Evolutionary conservation across 257 asterid species (phyloP), one percentile per base, ranked within the genome.

Genomic region (Solanum chilense): DNA sequence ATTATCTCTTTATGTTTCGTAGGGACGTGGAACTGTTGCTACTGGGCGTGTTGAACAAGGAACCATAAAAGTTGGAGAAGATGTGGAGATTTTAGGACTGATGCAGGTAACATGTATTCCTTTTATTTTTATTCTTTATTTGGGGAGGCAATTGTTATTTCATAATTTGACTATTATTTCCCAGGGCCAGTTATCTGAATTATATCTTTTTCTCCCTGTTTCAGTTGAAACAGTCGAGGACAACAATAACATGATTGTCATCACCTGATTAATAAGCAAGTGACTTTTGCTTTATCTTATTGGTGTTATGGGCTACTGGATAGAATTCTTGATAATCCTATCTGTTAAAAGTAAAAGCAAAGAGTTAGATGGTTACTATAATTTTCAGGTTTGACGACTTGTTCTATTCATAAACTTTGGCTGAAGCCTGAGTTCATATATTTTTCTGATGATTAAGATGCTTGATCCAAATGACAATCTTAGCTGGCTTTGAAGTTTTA

Each of bases 1-100:
- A 9, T 80, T 80, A 49, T 31, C 7, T 81, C 45, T 81, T 49
- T 29, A 81, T 81, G 68, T 29, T 85, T 73, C 39, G n/a, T 86
- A 97, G 99, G 99, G 99, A 60, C 99, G 99, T 91, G 99, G 99
- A 89, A 97, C 99, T 83, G 99, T 97, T 91, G 99, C 99, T 69
- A 97, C 99, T 29, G 99, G 99, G 87, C 98, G 99, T 85, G 93
- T 97, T 74, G 99, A 97, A 88, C 99, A 97, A 91, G 99, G 99
- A 84, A 76, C 92, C 25, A 91, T 97, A 85, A 97, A 97, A 90
- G 93, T 94, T n/a, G 99, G 99, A 13, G 99, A 97, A 42, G 99
- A 97, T 88, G 98, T 97, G 29, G 99, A 97, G 90, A 96, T 97
- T 88, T 87, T 93, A 91, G 99, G 99, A 86, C 88, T 97, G 85